A percentile compares a stretch with the other conserved stretches of the same genome.
Conservation (phyloP, 192 early-diverging fungal species). For the Coemansia sp. region DNA sequence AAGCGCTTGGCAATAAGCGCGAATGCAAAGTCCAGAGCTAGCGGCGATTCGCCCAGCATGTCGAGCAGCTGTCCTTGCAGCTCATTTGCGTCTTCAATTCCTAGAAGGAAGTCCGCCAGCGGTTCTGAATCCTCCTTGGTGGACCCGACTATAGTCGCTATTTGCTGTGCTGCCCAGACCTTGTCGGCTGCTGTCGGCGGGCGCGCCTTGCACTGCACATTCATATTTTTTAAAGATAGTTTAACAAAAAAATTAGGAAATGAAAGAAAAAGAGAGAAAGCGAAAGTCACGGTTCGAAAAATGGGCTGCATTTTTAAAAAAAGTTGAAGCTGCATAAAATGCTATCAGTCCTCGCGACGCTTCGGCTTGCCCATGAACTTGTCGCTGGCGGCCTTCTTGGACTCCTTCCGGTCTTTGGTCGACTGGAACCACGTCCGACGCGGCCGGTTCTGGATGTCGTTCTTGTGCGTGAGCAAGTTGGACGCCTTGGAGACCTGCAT, state of each 20-base stretch:
- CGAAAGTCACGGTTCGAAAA: too few relatives aligned
- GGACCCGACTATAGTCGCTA: conserved; percentile 40
- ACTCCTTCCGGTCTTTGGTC: conserved; percentile 65
- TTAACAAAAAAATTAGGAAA: too few relatives aligned
- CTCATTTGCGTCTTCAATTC: conserved; percentile 29
- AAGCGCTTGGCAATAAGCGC: conserved; percentile 43
- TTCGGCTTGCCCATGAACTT: conserved; percentile 1
- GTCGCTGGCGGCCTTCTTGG: conserved; percentile 44
- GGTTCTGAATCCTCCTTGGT: conserved; percentile 30
- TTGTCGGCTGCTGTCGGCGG: conserved; percentile 21
- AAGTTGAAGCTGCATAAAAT: too few relatives aligned
- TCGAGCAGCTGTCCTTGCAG: conserved; percentile 45
- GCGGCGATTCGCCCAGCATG: conserved; percentile 49
- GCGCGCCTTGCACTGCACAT: background rate
- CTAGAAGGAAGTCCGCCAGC: conserved; percentile 34
- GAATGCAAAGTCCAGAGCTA: conserved; percentile 37
- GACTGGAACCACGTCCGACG: conserved; percentile 95
- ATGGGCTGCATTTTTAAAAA: too few relatives aligned
- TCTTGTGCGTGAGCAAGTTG: conserved; percentile 79
- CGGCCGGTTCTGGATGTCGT: conserved; percentile 88
- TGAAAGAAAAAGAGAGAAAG: too few relatives aligned
- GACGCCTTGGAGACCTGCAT: conserved; percentile 86
- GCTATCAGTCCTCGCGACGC: background rate
- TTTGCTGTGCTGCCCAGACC: conserved; percentile 36
- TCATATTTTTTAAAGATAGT: too few relatives aligned